Conservation (phyloP, 345 rosid species). For the Clarkia xantiana region DNA sequence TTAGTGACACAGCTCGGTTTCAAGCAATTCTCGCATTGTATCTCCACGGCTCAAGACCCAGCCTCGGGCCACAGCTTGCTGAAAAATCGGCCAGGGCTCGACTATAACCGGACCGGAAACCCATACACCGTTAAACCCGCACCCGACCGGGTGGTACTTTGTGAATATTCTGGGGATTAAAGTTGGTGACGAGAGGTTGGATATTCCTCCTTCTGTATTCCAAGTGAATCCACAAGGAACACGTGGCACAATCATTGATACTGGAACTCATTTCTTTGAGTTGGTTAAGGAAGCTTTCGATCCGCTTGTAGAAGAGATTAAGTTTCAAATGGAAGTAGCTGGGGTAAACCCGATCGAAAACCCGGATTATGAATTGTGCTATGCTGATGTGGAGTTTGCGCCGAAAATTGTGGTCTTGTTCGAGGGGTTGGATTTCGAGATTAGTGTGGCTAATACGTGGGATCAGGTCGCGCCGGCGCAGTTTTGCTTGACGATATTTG, state of each 20-base stretch:
- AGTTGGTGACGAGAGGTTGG: neutral
- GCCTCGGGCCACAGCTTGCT: neutral
- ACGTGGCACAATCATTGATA: conserved; percentile 3
- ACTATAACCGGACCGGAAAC: neutral
- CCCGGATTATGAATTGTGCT: neutral
- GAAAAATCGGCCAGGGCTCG: neutral
- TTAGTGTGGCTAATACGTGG: neutral
- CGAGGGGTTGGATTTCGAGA: neutral
- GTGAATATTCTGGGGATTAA: neutral
- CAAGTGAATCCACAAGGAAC: neutral
- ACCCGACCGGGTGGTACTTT: neutral
- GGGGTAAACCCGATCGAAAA: neutral
- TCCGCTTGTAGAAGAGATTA: neutral
- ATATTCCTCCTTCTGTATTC: neutral
- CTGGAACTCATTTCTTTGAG: neutral
- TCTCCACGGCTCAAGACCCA: neutral
- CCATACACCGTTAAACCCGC: neutral
- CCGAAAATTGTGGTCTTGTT: conserved; percentile 1
- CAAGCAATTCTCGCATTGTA: conserved; percentile 1
- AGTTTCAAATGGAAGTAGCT: neutral
- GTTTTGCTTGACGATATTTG: neutral
- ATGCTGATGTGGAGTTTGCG: neutral
- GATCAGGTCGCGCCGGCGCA: neutral
- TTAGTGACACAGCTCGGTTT: conserved; percentile 2
- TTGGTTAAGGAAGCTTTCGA: neutral